phyloP scores from a whole-genome alignment of 2,329 filamentous ascomycete species.

The Cladophialophora carrionii region DNA sequence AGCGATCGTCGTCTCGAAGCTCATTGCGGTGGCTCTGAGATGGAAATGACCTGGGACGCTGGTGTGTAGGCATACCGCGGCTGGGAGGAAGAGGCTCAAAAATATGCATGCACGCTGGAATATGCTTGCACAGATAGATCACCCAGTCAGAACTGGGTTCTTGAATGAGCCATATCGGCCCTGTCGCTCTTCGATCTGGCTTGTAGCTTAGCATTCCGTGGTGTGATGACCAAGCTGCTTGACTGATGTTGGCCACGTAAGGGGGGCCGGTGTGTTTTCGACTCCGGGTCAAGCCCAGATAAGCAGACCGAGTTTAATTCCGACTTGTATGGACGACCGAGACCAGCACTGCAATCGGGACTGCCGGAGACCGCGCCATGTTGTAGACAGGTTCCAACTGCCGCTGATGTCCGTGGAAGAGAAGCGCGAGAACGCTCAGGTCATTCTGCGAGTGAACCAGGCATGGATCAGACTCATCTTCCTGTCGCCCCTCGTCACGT shows the following conservation, averaged over 20 bases:
- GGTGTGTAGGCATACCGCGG: background rate
- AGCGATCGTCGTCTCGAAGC: background rate
- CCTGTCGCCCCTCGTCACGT: background rate
- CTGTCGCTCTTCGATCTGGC: background rate
- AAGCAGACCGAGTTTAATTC: background rate
- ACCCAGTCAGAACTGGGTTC: background rate
- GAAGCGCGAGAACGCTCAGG: background rate
- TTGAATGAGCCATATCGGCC: background rate
- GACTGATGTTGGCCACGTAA: background rate
- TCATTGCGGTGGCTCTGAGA: background rate
- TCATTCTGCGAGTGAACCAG: background rate
- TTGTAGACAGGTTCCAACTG: background rate
- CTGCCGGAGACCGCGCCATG: background rate
- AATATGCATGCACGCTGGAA: constrained; percentile 10
- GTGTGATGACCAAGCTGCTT: background rate
- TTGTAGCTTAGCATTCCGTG: background rate
- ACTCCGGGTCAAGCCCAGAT: background rate
- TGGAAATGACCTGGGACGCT: background rate
- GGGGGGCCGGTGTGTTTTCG: background rate
- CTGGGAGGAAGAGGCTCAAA: background rate
- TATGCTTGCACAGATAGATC: constrained; percentile 6
- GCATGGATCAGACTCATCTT: background rate
- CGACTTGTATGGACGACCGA: background rate
- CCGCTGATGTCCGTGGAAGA: background rate
- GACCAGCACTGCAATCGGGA: background rate